Evolutionary conservation across 371 early-diverging fungal species (phyloP).

Genomic region (Nematocida parisii): DNA sequence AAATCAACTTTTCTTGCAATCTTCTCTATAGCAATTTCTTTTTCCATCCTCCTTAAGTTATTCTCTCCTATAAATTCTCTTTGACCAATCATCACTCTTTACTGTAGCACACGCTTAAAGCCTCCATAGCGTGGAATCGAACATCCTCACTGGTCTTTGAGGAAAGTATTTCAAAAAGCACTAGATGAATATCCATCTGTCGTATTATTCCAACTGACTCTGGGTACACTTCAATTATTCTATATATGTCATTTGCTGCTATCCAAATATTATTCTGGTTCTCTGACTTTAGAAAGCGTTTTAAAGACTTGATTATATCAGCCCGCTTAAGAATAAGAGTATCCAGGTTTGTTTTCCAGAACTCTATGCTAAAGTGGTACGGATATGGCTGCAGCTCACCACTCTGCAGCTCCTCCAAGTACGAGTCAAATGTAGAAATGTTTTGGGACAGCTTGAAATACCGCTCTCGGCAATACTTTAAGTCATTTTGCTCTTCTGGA

Average conservation of each 20-base stretch:
- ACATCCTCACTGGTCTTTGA: conserved; percentile 65
- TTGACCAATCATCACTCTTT: conserved; percentile 56
- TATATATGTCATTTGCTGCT: conserved; percentile 67
- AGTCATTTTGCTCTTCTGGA: conserved; percentile 52
- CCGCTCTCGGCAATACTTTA: conserved; percentile 36
- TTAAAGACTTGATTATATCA: conserved; percentile 66
- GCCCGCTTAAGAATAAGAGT: conserved; percentile 54
- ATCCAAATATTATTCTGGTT: conserved; percentile 62
- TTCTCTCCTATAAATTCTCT: conserved; percentile 14
- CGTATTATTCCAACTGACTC: conserved; percentile 49
- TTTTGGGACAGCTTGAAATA: conserved; percentile 15
- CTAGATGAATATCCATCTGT: conserved; percentile 64
- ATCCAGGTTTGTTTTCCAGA: conserved; percentile 62
- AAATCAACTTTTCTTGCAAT: conserved; percentile 47
- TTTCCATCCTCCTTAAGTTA: conserved; percentile 48
- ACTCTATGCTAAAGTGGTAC: conserved; percentile 65
- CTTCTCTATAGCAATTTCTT: conserved; percentile 17
- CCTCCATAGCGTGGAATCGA: conserved; percentile 67
- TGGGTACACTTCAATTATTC: conserved; percentile 62
- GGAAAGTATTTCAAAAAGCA: conserved; percentile 60
- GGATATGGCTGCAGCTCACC: conserved; percentile 63
- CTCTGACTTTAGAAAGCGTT: conserved; percentile 65
- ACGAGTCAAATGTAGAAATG: conserved; percentile 59
- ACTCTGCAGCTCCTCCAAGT: conserved; percentile 64
- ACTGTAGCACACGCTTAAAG: conserved; percentile 65